Percentiles rank a stretch among this genome's conserved stretches.
Conservation (phyloP, 2,329 filamentous ascomycete genomes). For the Colletotrichum tabaci region DNA sequence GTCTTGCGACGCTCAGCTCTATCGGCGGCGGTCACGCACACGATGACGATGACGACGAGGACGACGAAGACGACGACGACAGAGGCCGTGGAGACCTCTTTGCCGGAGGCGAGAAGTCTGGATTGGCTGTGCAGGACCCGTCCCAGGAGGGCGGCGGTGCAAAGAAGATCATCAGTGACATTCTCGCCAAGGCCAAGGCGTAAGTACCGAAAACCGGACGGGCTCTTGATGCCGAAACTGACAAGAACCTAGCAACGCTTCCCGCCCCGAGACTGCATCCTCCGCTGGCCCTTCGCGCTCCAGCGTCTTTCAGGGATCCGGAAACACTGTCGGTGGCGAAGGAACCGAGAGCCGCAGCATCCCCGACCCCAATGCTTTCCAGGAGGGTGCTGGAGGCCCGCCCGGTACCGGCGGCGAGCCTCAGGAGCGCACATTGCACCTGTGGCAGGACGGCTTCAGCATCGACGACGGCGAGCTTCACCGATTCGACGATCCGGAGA, state of each 20-base stretch:
- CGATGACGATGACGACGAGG: constrained; percentile 73
- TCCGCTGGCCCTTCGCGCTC: constrained; percentile 67
- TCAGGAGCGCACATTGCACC: constrained; percentile 79
- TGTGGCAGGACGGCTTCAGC: constrained; percentile 89
- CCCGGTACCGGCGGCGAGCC: constrained; percentile 58
- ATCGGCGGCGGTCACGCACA: constrained; percentile 67
- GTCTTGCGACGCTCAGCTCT: constrained; percentile 74
- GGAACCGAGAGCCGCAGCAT: constrained; percentile 79
- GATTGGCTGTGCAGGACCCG: constrained; percentile 77
- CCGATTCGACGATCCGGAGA: constrained; percentile 84
- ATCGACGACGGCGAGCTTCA: constrained; percentile 85
- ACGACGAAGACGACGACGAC: constrained; percentile 69
- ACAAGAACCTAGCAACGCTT: constrained; percentile 67
- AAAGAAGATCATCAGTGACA: constrained; percentile 72
- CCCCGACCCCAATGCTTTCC: constrained; percentile 67
- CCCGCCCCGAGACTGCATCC: constrained; percentile 65
- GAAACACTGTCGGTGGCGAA: constrained; percentile 84
- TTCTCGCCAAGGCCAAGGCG: constrained; percentile 75
- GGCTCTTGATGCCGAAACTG: not conserved
- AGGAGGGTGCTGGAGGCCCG: constrained; percentile 50
- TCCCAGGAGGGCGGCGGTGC: constrained; percentile 60
- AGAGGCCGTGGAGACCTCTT: constrained; percentile 79
- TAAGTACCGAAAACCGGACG: constrained; percentile 52
- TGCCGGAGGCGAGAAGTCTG: constrained; percentile 88
- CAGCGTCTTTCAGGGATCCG: constrained; percentile 76